Evolutionary conservation across 441 rosid genomes (phyloP), one percentile per base, ranked within the genome.

Genomic region (Adansonia madagascariensis): DNA sequence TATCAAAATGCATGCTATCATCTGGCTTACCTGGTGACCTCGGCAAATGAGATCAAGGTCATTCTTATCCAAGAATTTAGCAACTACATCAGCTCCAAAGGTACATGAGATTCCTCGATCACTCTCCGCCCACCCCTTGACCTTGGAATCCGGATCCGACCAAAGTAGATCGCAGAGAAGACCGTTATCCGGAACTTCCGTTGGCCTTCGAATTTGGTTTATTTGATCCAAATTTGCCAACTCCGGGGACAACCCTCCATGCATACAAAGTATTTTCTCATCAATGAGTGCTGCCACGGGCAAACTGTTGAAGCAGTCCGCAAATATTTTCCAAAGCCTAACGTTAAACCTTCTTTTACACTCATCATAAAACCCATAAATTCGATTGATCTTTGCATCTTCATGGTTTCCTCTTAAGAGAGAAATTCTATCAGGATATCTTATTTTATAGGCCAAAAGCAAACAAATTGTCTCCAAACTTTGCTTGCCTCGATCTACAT

Each of bases 391-490:
- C 90, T 94, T 96, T 3, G 99, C 94, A 59, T 96, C 99, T 84
- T 96, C 99, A 18, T 96, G 99, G 89, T 96, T 96, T 77, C 99
- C 99, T 81, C 99, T 88, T 86, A 96, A 83, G 79, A 94, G 97
- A 75, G 53, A 83, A 18, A 96, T 75, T 85, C 82, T 90, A 47
- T 89, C 76, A 0, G 98, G 98, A 71, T 91, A 88, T 55, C 98
- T 84, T 75, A 96, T 89, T 81, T 96, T 96, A 85, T 94, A 96
- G 78, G 98, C 98, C 72, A 96, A 80, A 85, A 96, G 99, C 80
- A 94, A 85, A 80, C 99, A 96, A 77, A 94, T 94, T 0, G 99
- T 96, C 88, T 96, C 98, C 80, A 96, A 88, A 77, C 99, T 96
- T 79, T 96, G 96, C 82, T 88, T 95, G 83, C 99, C 99, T 74